Percentiles rank a stretch among this genome's conserved stretches.
Conservation (phyloP, 805 yeast genomes). For the Zygoascus flipseniorum region DNA sequence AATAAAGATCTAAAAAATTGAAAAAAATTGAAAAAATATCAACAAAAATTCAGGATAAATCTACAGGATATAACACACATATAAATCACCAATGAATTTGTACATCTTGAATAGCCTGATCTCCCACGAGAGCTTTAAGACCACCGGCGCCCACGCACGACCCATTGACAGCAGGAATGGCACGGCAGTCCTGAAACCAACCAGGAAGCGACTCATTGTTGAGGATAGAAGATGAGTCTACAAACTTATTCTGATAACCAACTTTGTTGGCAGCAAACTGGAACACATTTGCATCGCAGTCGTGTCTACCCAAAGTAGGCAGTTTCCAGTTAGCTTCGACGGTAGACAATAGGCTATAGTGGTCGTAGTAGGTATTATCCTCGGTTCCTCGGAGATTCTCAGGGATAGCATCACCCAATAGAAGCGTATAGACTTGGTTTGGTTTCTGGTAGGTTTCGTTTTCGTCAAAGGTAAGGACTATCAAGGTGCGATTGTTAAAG, state of each 20-base stretch:
- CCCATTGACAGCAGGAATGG: neutral
- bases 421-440: slow-evolving; percentile 39
- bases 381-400: slow-evolving; percentile 34
- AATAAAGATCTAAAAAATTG: too few species aligned
- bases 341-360: slow-evolving; percentile 43
- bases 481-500: slow-evolving; percentile 37
- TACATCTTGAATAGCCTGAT: neutral
- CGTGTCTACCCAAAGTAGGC: slow-evolving; percentile 42
- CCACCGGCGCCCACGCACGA: neutral
- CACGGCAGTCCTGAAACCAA: slow-evolving; percentile 2
- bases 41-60: too few species aligned
- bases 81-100: too few species aligned
- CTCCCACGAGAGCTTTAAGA: neutral
- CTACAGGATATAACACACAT: too few species aligned
- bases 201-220: slow-evolving; percentile 11
- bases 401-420: slow-evolving; percentile 36
- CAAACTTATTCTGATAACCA: slow-evolving; percentile 11
- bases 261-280: slow-evolving; percentile 33
- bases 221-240: slow-evolving; percentile 8
- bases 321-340: slow-evolving; percentile 45
- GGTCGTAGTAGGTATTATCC: slow-evolving; percentile 43
- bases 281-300: slow-evolving; percentile 43
- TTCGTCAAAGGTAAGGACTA: slow-evolving; percentile 45
- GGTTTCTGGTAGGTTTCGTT: slow-evolving; percentile 35
- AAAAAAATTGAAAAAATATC: too few species aligned